Percentiles rank a stretch among this genome's conserved stretches.
Conservation (phyloP, 2,329 filamentous ascomycete genomes). For the Venturia asperata region DNA sequence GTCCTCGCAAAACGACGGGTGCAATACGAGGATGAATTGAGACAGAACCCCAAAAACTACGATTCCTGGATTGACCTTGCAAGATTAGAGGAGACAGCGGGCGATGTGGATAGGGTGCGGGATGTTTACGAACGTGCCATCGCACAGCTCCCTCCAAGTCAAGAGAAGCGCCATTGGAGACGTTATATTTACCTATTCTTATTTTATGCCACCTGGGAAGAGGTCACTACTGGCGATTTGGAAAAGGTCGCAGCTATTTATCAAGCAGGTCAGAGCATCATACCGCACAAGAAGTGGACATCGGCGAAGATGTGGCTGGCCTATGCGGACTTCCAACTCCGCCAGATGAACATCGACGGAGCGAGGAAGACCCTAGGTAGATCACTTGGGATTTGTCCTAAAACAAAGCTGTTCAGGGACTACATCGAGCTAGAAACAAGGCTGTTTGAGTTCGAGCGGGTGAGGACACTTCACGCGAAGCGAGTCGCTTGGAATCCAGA, state of each 20-base stretch:
- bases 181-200: constrained; percentile 97
- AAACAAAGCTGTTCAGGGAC: constrained; percentile 88
- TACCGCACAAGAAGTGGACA: constrained; percentile 95
- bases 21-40: constrained; percentile 89
- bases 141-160: constrained; percentile 86
- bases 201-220: constrained; percentile 94
- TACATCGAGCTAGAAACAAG: constrained; percentile 92
- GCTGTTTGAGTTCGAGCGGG: constrained; percentile 88
- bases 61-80: constrained; percentile 97
- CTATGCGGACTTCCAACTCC: constrained; percentile 87
- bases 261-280: constrained; percentile 73
- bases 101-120: constrained; percentile 73
- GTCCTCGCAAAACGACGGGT: constrained; percentile 89
- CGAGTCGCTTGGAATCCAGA: constrained; percentile 86
- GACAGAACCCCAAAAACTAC: constrained; percentile 93
- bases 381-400: constrained; percentile 89
- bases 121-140: constrained; percentile 95
- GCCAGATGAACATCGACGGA: constrained; percentile 70
- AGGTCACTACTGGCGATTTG: constrained; percentile 72
- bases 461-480: constrained; percentile 87
- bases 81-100: constrained; percentile 76
- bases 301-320: constrained; percentile 95
- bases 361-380: constrained; percentile 85
- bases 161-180: constrained; percentile 95
- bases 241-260: constrained; percentile 84